A percentile compares a stretch with the other conserved stretches of the same genome.
Evolutionary conservation across 495 filamentous ascomycete genomes (phyloP).

Genomic region (Rhypophila decipiens): DNA sequence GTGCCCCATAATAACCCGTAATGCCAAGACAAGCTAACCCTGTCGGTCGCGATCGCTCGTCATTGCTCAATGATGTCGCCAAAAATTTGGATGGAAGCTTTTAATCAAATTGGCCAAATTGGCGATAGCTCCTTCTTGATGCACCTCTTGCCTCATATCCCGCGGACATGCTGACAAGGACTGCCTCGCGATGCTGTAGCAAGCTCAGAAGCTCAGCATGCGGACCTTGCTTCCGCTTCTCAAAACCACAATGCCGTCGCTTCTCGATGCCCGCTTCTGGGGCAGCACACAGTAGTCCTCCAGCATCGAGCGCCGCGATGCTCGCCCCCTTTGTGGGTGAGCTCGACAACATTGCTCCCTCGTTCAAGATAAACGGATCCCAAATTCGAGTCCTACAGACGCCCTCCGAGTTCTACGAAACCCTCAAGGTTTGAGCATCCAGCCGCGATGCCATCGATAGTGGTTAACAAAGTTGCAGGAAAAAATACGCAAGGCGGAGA

Average conservation of each 20-base stretch:
- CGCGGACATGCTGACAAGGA: conserved; percentile 30
- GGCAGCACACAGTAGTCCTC: conserved; percentile 14
- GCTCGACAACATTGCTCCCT: conserved; percentile 80
- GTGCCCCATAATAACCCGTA: background rate
- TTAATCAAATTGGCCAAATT: conserved; percentile 1
- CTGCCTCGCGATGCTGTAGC: conserved; percentile 24
- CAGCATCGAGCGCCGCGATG: conserved; percentile 29
- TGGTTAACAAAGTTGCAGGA: too few relatives aligned
- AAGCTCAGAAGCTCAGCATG: conserved; percentile 18
- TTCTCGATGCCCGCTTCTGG: conserved; percentile 37
- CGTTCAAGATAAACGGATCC: conserved; percentile 78
- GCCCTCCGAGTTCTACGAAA: conserved; percentile 79
- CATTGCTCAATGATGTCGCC: background rate
- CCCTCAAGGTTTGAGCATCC: conserved; percentile 91
- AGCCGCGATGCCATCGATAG: too few relatives aligned
- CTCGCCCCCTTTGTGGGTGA: conserved; percentile 68
- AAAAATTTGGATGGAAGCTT: background rate
- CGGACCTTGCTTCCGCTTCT: conserved; percentile 20
- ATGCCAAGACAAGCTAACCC: conserved; percentile 4
- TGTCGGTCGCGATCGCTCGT: background rate
- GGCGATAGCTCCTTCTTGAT: too few relatives aligned
- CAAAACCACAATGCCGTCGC: conserved; percentile 29
- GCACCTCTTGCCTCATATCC: conserved; percentile 1
- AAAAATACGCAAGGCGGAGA: conserved; percentile 73
- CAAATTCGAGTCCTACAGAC: conserved; percentile 72